These are phyloP conservation scores for Lasiodiplodia sp. DNA, from an alignment of 2,329 filamentous ascomycete genomes.

Conservation along the genomic window DNA sequence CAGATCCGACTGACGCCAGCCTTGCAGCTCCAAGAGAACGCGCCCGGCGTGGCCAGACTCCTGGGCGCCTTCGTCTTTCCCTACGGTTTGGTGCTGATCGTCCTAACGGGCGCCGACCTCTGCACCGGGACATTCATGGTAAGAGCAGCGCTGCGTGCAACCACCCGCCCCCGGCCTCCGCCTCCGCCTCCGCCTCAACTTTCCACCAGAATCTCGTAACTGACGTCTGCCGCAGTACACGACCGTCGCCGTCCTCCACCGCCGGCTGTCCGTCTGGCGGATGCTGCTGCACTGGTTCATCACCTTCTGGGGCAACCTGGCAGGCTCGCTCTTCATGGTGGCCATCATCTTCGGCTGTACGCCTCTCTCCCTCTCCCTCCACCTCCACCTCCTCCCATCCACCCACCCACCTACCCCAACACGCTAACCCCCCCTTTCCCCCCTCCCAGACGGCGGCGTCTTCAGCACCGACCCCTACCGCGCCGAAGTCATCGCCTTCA, in stretches of 20 bases:
- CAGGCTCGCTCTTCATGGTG: constrained; percentile 58
- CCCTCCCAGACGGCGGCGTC: constrained; percentile 48
- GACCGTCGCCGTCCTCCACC: constrained; percentile 34
- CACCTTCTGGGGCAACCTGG: constrained; percentile 59
- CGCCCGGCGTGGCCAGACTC: constrained; percentile 18
- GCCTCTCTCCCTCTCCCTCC: constrained; percentile 40
- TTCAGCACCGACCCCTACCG: constrained; percentile 45
- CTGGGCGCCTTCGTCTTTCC: constrained; percentile 26
- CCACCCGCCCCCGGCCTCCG: too few species aligned
- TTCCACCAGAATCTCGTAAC: too few species aligned
- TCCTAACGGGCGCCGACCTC: constrained; percentile 27
- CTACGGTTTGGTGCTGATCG: constrained; percentile 26
- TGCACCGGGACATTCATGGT: constrained; percentile 30
- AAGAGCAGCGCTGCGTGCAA: not conserved
- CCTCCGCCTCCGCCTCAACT: too few species aligned
- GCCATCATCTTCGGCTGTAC: constrained; percentile 55
- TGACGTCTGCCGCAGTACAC: constrained; percentile 21
- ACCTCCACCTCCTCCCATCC: too few species aligned
- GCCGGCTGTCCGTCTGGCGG: constrained; percentile 41
- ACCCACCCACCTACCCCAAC: not conserved
- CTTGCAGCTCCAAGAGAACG: constrained; percentile 26
- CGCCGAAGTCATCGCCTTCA: constrained; percentile 35
- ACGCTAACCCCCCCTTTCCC: constrained; percentile 33
- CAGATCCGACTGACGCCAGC: constrained; percentile 1
- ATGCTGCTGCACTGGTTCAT: constrained; percentile 54